These are phyloP conservation scores for Stropharia rugosoannulata DNA, from an alignment of 768 basidiomycete genomes.

Conservation along the genomic window DNA sequence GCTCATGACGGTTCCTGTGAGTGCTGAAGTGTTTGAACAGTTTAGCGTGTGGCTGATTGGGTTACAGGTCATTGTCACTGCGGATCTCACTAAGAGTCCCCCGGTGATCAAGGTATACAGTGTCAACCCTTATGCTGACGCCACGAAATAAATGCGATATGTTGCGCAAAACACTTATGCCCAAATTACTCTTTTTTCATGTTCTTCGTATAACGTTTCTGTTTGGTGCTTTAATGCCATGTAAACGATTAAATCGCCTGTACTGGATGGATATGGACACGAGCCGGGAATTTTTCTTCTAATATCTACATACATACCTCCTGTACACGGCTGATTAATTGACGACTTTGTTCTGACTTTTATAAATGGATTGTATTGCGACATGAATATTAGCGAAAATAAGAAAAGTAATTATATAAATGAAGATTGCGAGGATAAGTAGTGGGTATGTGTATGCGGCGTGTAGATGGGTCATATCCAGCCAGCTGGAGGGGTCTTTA, in stretches of 20 bases:
- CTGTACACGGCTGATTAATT: background rate
- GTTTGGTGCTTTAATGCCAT: constrained; percentile 15
- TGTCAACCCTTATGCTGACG: constrained; percentile 83
- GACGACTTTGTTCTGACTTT: background rate
- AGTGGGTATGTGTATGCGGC: too few species aligned
- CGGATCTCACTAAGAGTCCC: constrained; percentile 93
- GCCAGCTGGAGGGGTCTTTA: constrained; percentile 23
- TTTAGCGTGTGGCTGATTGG: constrained; percentile 7
- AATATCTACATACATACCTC: background rate
- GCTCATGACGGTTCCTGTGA: constrained; percentile 89
- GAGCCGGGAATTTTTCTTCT: background rate
- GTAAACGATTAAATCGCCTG: constrained; percentile 11
- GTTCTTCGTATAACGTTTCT: constrained; percentile 23
- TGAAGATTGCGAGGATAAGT: background rate
- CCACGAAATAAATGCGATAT: constrained; percentile 30
- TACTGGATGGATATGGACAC: background rate
- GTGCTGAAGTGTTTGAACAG: constrained; percentile 24
- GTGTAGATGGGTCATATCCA: constrained; percentile 22
- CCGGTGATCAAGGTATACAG: constrained; percentile 98
- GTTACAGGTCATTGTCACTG: constrained; percentile 86
- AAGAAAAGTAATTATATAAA: background rate
- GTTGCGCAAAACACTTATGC: constrained; percentile 10
- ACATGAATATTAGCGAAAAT: background rate
- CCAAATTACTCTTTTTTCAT: constrained; percentile 16
- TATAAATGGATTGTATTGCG: background rate